phyloP scores from a whole-genome alignment of 1,284 basidiomycete species.

The Megacollybia platyphylla region DNA sequence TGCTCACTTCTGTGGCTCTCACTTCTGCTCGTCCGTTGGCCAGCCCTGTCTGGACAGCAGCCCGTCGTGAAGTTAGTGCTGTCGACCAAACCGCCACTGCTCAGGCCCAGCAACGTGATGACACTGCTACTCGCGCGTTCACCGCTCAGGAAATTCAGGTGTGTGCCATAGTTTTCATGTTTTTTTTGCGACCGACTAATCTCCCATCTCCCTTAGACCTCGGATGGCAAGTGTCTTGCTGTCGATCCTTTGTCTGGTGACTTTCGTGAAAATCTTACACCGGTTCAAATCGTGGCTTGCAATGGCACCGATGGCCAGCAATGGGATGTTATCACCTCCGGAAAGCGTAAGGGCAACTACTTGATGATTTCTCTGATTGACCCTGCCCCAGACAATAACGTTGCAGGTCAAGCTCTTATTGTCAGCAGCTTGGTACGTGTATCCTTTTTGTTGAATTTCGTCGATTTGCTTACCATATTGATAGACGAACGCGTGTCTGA shows the following conservation, averaged over 20 bases:
- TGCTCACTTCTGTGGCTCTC: constrained; percentile 9
- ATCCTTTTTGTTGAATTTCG: constrained; percentile 52
- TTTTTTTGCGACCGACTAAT: neutral
- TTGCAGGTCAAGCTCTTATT: constrained; percentile 67
- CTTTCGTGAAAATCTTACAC: constrained; percentile 13
- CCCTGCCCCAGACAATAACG: constrained; percentile 22
- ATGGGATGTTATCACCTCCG: constrained; percentile 11
- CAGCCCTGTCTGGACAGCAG: neutral
- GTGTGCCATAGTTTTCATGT: neutral
- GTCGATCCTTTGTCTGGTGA: constrained; percentile 11
- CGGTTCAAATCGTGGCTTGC: constrained; percentile 9
- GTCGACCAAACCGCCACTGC: constrained; percentile 9
- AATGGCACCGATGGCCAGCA: constrained; percentile 11
- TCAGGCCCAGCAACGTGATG: constrained; percentile 8
- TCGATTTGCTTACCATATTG: neutral
- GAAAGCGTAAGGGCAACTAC: constrained; percentile 14
- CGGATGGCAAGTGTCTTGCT: constrained; percentile 9
- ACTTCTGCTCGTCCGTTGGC: constrained; percentile 11
- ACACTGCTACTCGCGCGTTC: constrained; percentile 10
- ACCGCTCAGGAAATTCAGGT: constrained; percentile 9
- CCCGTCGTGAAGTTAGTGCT: constrained; percentile 5
- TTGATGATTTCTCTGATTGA: too few relatives aligned
- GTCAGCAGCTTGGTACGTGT: constrained; percentile 47
- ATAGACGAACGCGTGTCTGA: constrained; percentile 9
- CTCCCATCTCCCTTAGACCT: constrained; percentile 6